Percentiles rank a stretch among this genome's conserved stretches.
Evolutionary conservation across 2,329 filamentous ascomycete genomes (phyloP).

Genomic region (Endocalyx cinctus): DNA sequence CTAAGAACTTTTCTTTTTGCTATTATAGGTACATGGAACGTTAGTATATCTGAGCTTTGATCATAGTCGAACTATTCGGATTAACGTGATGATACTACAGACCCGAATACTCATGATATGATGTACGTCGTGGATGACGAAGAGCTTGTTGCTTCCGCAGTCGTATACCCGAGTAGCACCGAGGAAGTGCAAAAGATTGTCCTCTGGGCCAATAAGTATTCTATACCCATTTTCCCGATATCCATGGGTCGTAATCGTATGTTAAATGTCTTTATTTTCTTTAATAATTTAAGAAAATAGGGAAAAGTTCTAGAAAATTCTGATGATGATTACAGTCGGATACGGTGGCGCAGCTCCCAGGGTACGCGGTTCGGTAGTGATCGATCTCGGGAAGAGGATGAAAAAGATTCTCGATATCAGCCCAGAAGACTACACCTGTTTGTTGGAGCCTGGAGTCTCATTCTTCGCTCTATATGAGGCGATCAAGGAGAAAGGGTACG

Average conservation of each 20-base stretch:
- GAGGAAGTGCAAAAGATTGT: slow-evolving; percentile 29
- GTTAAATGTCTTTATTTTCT: slow-evolving; percentile 1
- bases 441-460: slow-evolving; percentile 53
- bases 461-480: slow-evolving; percentile 46
- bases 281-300: too few relatives aligned
- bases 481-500: slow-evolving; percentile 32
- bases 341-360: slow-evolving; percentile 52
- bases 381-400: slow-evolving; percentile 51
- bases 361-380: slow-evolving; percentile 43
- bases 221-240: slow-evolving; percentile 23
- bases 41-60: slow-evolving; percentile 7
- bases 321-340: slow-evolving; percentile 39
- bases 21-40: slow-evolving; percentile 27
- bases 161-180: slow-evolving; percentile 28
- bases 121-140: slow-evolving; percentile 39
- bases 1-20: background rate
- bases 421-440: slow-evolving; percentile 40
- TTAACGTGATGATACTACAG: too few relatives aligned
- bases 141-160: slow-evolving; percentile 40
- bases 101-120: slow-evolving; percentile 36
- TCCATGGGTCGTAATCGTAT: slow-evolving; percentile 28
- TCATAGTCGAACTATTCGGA: too few relatives aligned
- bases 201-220: slow-evolving; percentile 25
- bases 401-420: slow-evolving; percentile 48
- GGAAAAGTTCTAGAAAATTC: too few relatives aligned